Conservation (phyloP, 208 protist species). For the Trypanosoma congolense region DNA sequence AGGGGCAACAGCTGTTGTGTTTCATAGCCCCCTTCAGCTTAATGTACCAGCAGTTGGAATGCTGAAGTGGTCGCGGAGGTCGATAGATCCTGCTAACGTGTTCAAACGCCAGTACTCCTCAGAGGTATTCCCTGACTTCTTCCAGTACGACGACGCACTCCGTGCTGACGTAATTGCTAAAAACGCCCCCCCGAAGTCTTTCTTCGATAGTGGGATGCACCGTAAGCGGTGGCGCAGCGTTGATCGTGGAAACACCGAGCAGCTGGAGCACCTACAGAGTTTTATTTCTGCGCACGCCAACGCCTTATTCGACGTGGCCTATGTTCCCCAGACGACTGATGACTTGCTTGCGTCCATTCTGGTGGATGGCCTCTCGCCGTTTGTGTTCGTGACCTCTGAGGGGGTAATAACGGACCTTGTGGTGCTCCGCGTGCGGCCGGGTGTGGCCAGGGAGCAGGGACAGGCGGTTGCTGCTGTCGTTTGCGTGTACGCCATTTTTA, state of each 20-base stretch:
- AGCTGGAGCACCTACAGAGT: conserved; percentile 26
- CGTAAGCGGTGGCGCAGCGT: conserved; percentile 26
- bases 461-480: conserved; percentile 9
- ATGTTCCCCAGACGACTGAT: conserved; percentile 36
- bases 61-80: conserved; percentile 73
- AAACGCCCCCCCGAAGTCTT: conserved; percentile 35
- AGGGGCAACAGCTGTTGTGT: conserved; percentile 34
- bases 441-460: conserved; percentile 1
- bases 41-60: conserved; percentile 36
- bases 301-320: conserved; percentile 38
- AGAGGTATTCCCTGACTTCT: conserved; percentile 70
- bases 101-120: conserved; percentile 31
- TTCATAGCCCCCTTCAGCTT: conserved; percentile 34
- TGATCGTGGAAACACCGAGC: conserved; percentile 18
- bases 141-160: conserved; percentile 58
- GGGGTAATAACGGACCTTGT: conserved; percentile 51
- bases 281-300: conserved; percentile 35
- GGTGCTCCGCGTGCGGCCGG: conserved; percentile 35
- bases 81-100: conserved; percentile 34
- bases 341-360: conserved; percentile 30
- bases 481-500: conserved; percentile 68
- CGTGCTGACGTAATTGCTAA: conserved; percentile 63
- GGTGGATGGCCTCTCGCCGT: conserved; percentile 26
- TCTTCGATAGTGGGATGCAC: conserved; percentile 15
- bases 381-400: conserved; percentile 28